Conservation (phyloP, 2,329 filamentous ascomycete genomes). For the Pyrenochaeta sp. region DNA sequence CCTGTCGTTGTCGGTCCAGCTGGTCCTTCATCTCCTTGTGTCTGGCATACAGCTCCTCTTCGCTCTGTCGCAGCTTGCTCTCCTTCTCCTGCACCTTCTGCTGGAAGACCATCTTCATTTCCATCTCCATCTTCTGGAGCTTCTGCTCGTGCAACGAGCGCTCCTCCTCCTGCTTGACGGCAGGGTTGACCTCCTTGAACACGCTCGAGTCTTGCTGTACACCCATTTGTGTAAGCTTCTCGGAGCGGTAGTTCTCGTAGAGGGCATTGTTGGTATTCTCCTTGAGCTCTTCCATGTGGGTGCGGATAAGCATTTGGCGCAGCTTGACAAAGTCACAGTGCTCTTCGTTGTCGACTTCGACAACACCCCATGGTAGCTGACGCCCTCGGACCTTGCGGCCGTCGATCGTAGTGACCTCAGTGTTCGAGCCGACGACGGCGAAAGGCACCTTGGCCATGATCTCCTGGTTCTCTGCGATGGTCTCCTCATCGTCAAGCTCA, state of each 20-base stretch:
- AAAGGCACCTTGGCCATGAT: constrained; percentile 99
- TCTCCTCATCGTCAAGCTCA: constrained; percentile 99
- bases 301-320: constrained; percentile 99
- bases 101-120: constrained; percentile 99
- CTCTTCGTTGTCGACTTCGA: constrained; percentile 99
- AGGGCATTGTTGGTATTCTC: constrained; percentile 99
- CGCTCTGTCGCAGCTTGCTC: constrained; percentile 98
- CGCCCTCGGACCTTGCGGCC: constrained; percentile 96
- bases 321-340: constrained; percentile 99
- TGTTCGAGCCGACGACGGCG: constrained; percentile 95
- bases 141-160: constrained; percentile 98
- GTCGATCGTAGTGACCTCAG: constrained; percentile 89
- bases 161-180: constrained; percentile 99
- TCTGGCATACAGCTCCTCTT: constrained; percentile 96
- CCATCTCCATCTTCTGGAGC: constrained; percentile 99
- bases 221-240: constrained; percentile 98
- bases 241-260: constrained; percentile 99
- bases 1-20: constrained; percentile 90
- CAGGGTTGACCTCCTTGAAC: constrained; percentile 99
- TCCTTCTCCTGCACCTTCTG: constrained; percentile 99
- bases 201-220: constrained; percentile 98
- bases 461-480: constrained; percentile 99
- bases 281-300: constrained; percentile 99
- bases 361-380: constrained; percentile 96
- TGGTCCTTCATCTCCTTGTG: constrained; percentile 99